Base-by-base conservation (phyloP, 2,329 filamentous ascomycete species). In the Fusarium tjaetaba region DNA sequence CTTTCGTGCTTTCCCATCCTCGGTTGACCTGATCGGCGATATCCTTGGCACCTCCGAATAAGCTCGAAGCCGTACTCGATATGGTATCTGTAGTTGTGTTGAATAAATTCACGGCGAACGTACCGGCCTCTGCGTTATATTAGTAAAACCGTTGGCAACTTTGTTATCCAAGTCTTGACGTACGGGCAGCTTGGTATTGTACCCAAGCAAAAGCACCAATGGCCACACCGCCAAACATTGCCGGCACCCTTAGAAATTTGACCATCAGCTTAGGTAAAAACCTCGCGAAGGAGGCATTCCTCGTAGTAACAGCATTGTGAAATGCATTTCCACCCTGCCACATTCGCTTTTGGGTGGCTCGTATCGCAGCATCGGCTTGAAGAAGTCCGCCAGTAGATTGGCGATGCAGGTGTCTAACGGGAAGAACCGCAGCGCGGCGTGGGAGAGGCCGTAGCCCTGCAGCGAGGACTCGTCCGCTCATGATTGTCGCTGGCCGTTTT, bases 151-250 rank as follows among this genome's bases (percentile, higher is more conserved):
- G 24, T 45, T 49, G 16, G 46, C 69, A 20, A n/a, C 1, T 13
- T 42, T 38, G 26, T 15, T 15, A 16, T 60, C 51, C 15, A 20
- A 45, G 11, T 55, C 24, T 26, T 22, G 51, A 88, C 93, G 72
- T 88, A 95, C 93, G 93, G 63, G 92, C 91, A 72, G 96, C 96
- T 83, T 99, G 96, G 81, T 99, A 98, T 81, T 99, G 96, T 55
- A 99, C 85, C 88, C 97, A 99, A 32, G 95, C 95, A 67, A 97
- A 85, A 6, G 93, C 94, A 20, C 94, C 95, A 74, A 99, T 89
- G 79, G 95, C 94, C 52, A 95, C 89, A 46, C 94, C 95, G 46
- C 96, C 96, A 78, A 97, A 95, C 85, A 98, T 92, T 65, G 96
- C 96, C 26, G 96, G 96, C 61, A 97, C 87, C 64, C 95, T 91